phyloP scores from a whole-genome alignment of 2,329 filamentous ascomycete genomes.

The Capronia coronata region DNA sequence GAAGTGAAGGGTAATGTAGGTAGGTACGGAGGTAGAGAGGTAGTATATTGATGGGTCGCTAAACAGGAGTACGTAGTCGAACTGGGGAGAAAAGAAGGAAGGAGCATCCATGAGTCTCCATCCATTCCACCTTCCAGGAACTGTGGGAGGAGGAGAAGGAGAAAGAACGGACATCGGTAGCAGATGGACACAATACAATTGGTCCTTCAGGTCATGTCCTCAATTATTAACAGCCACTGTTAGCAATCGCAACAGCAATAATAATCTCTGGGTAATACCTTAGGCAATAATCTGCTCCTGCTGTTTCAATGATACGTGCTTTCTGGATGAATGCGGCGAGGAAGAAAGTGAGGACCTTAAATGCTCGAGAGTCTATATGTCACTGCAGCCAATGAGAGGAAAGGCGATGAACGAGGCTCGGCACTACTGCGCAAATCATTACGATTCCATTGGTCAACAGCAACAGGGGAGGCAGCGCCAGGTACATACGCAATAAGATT shows the following conservation, averaged over 20 bases:
- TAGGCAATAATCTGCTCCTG: too few relatives aligned
- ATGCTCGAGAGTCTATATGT: not conserved
- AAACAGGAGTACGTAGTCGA: too few relatives aligned
- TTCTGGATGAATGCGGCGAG: too few relatives aligned
- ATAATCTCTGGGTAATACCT: too few relatives aligned
- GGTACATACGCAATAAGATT: not conserved
- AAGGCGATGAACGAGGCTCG: conserved; percentile 2
- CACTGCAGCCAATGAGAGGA: conserved; percentile 4
- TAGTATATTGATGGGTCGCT: too few relatives aligned
- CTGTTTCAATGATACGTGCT: too few relatives aligned
- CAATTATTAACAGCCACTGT: too few relatives aligned
- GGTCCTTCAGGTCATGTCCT: too few relatives aligned
- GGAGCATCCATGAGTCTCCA: too few relatives aligned
- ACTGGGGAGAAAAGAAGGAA: not conserved
- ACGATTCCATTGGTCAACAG: not conserved
- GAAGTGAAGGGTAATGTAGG: not conserved
- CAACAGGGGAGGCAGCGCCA: not conserved
- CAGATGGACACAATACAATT: too few relatives aligned
- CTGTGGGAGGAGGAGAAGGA: not conserved
- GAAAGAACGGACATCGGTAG: not conserved
- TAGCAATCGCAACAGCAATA: too few relatives aligned
- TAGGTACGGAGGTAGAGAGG: too few relatives aligned
- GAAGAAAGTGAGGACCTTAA: conserved; percentile 13
- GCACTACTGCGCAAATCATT: not conserved
- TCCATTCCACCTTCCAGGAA: not conserved